These are phyloP conservation scores for Arachnomyces sp. DNA, from an alignment of 2,329 filamentous ascomycete genomes.

Conservation along the genomic window DNA sequence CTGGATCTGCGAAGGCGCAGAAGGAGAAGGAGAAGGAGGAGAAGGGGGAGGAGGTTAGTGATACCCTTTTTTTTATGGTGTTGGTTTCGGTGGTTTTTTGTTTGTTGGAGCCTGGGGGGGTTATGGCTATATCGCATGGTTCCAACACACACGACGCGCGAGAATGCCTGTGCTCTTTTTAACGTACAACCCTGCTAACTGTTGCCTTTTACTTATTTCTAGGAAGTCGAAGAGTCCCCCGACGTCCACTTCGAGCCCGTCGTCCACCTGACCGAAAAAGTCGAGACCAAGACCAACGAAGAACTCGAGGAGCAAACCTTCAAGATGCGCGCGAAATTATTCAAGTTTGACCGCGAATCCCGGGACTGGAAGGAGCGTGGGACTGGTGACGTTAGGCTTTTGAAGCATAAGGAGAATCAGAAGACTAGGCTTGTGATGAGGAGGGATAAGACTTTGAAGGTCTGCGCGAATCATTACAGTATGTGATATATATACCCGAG, in stretches of 20 bases:
- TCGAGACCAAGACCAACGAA: conserved; percentile 96
- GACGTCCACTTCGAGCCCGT: conserved; percentile 98
- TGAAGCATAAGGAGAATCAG: conserved; percentile 98
- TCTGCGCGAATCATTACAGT: conserved; percentile 99
- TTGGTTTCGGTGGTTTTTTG: conserved; percentile 8
- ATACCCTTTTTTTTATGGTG: conserved; percentile 35
- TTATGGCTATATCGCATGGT: no score
- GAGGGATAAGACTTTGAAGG: conserved; percentile 98
- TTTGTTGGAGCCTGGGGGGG: neutral
- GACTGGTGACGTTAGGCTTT: conserved; percentile 86
- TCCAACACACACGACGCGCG: conserved; percentile 6
- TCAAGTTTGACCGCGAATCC: conserved; percentile 88
- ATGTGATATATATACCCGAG: conserved; percentile 33
- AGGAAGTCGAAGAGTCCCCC: conserved; percentile 74
- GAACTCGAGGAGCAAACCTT: conserved; percentile 95
- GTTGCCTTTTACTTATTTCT: neutral
- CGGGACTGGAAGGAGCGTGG: conserved; percentile 99
- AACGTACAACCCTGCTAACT: no score
- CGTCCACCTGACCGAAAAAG: conserved; percentile 89
- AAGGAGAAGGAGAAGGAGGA: conserved; percentile 52
- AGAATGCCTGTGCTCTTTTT: no score
- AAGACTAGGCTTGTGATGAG: conserved; percentile 98
- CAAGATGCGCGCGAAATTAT: conserved; percentile 99
- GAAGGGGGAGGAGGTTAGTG: conserved; percentile 47
- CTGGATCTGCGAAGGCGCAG: conserved; percentile 77